phyloP scores from a whole-genome alignment of 2,329 filamentous ascomycete genomes.

The Microascus cirrosus region DNA sequence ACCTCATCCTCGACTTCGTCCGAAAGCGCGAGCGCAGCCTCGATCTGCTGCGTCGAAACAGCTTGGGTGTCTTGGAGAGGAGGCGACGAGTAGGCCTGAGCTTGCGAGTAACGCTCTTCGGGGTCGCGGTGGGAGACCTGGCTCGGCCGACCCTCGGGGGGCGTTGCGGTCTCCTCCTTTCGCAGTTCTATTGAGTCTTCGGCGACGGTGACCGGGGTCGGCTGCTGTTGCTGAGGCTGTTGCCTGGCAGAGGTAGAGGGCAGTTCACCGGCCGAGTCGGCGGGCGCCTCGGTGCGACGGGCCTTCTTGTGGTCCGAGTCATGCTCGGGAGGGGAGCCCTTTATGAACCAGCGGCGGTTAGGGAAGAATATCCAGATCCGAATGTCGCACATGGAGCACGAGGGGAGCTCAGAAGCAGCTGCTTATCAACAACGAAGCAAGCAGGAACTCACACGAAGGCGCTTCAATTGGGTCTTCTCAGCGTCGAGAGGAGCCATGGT shows the following conservation, averaged over 20 bases:
- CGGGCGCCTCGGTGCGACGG: conserved; percentile 58
- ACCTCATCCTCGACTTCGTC: conserved; percentile 71
- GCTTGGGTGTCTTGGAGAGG: conserved; percentile 46
- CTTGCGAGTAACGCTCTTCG: conserved; percentile 33
- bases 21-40: conserved; percentile 58
- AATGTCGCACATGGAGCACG: conserved; percentile 3
- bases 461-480: conserved; percentile 80
- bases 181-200: conserved; percentile 46
- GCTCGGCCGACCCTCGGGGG: conserved; percentile 48
- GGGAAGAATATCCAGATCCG: conserved; percentile 8
- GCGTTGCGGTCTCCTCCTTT: conserved; percentile 64
- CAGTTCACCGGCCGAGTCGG: not conserved
- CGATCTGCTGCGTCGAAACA: conserved; percentile 62
- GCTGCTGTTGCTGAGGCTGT: conserved; percentile 57
- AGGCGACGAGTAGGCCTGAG: conserved; percentile 42
- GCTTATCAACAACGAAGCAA: conserved; percentile 6
- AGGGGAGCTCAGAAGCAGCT: not conserved
- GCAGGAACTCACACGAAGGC: conserved; percentile 51
- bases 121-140: conserved; percentile 40
- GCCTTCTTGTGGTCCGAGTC: conserved; percentile 69
- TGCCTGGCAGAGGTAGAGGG: conserved; percentile 44
- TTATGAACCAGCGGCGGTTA: conserved; percentile 14
- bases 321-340: conserved; percentile 58
- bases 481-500: conserved; percentile 48
- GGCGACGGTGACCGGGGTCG: conserved; percentile 61